phyloP scores from a whole-genome alignment of 2,329 filamentous ascomycete genomes.

The Aspergillus aculeatinus region DNA sequence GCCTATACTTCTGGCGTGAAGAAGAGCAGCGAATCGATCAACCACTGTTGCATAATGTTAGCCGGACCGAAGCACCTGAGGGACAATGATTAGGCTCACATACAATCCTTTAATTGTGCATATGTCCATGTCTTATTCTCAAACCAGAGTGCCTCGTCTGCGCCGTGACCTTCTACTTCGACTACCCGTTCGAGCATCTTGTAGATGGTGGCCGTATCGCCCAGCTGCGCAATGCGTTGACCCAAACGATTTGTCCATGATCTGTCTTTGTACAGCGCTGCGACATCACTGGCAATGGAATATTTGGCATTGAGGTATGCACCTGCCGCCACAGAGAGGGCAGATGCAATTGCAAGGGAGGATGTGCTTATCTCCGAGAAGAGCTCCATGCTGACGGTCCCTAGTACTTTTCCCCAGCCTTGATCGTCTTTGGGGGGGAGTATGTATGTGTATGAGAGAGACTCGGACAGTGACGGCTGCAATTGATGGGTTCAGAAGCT shows the following conservation, averaged over 20 bases:
- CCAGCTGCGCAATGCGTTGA: conserved; percentile 38
- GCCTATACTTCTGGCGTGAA: conserved; percentile 39
- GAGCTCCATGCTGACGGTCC: conserved; percentile 24
- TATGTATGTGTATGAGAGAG: background rate
- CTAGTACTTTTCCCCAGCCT: background rate
- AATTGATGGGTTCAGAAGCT: background rate
- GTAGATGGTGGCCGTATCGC: conserved; percentile 44
- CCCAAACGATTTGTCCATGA: conserved; percentile 35
- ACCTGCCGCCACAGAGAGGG: conserved; percentile 35
- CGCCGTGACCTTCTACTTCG: conserved; percentile 39
- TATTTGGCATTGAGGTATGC: conserved; percentile 48
- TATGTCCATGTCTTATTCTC: conserved; percentile 52
- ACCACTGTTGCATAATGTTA: conserved; percentile 35
- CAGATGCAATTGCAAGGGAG: conserved; percentile 35
- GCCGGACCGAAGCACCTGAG: background rate
- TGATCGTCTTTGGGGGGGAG: background rate
- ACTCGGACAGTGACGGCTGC: background rate
- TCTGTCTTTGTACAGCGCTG: conserved; percentile 34
- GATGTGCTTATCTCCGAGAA: conserved; percentile 30
- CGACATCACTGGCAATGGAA: conserved; percentile 42
- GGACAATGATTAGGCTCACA: conserved; percentile 14
- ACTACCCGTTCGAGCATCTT: conserved; percentile 44
- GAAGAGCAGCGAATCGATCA: conserved; percentile 45
- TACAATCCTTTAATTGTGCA: conserved; percentile 44
- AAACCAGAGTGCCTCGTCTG: conserved; percentile 49